These are phyloP conservation scores for Rosellinia necatrix DNA, from an alignment of 2,329 filamentous ascomycete species.

Conservation along the genomic window DNA sequence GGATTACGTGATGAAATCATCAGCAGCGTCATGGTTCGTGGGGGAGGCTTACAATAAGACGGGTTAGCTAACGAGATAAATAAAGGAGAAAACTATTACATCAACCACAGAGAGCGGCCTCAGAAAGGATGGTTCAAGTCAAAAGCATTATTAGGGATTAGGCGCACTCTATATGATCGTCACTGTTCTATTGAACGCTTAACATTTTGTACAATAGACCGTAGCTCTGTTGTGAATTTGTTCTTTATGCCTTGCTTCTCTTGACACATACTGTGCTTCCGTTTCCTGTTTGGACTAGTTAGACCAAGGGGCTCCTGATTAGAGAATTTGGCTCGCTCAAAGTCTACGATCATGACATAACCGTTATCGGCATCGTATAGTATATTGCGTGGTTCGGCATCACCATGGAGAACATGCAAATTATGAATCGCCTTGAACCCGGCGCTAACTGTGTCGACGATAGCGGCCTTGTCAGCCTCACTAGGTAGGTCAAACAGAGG, in stretches of 20 bases:
- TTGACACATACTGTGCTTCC: slow-evolving; percentile 18
- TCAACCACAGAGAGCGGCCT: not conserved
- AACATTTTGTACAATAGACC: slow-evolving; percentile 9
- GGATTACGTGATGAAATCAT: not conserved
- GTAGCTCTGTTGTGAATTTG: slow-evolving; percentile 1
- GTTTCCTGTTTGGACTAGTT: slow-evolving; percentile 34
- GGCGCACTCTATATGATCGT: not conserved
- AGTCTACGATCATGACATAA: slow-evolving; percentile 42
- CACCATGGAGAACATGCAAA: slow-evolving; percentile 35
- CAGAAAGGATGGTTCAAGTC: not conserved
- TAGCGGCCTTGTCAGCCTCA: slow-evolving; percentile 11
- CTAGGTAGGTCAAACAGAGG: slow-evolving; percentile 30
- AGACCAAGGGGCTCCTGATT: slow-evolving; percentile 29
- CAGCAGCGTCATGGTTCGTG: not conserved
- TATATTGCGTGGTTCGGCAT: slow-evolving; percentile 42
- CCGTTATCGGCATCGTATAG: slow-evolving; percentile 35
- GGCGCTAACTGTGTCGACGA: slow-evolving; percentile 18
- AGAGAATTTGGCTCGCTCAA: slow-evolving; percentile 37
- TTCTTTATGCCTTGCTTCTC: slow-evolving; percentile 4
- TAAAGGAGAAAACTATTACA: not conserved
- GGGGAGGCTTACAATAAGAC: not conserved
- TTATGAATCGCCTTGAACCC: slow-evolving; percentile 22
- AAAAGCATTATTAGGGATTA: slow-evolving; percentile 2
- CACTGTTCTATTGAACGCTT: not conserved
- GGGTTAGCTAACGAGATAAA: not conserved